Conservation (phyloP, 1,139 yeast genomes). For the Sugiyamaella pinicola region DNA sequence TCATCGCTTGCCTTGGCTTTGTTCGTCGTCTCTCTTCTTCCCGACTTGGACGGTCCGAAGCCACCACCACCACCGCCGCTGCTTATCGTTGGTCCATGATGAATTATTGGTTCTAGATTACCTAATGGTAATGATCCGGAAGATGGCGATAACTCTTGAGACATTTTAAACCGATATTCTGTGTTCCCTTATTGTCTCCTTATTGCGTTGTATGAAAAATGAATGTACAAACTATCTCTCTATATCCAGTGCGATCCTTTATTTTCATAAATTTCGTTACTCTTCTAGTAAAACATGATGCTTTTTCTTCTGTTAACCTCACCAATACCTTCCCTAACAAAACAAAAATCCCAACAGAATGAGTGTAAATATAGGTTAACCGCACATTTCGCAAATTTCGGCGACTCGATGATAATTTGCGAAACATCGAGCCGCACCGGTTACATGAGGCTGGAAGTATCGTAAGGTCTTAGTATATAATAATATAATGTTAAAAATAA, state of each 20-base stretch:
- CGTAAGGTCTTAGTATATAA: too few species aligned
- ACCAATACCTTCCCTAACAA: not conserved
- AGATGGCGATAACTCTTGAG: slow-evolving; percentile 20
- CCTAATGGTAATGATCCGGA: slow-evolving; percentile 26
- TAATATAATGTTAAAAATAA: too few species aligned
- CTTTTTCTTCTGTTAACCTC: not conserved
- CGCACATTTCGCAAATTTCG: too few species aligned
- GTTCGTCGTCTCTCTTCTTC: slow-evolving; percentile 1
- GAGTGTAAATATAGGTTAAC: not conserved
- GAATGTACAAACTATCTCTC: too few species aligned
- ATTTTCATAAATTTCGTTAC: not conserved
- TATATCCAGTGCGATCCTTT: not conserved
- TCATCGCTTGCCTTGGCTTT: not conserved
- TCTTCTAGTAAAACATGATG: not conserved
- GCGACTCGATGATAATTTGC: not conserved
- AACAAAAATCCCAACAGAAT: not conserved
- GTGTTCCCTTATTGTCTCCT: not conserved
- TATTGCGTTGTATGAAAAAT: not conserved
- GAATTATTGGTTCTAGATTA: slow-evolving; percentile 17
- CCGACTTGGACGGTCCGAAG: slow-evolving; percentile 1
- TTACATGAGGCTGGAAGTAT: too few species aligned
- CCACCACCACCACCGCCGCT: slow-evolving; percentile 14
- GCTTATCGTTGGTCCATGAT: slow-evolving; percentile 16
- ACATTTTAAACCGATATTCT: slow-evolving; percentile 4
- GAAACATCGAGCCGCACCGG: not conserved